These are phyloP conservation scores for Fusarium metavorans DNA, from an alignment of 2,329 filamentous ascomycete genomes.

Conservation along the genomic window DNA sequence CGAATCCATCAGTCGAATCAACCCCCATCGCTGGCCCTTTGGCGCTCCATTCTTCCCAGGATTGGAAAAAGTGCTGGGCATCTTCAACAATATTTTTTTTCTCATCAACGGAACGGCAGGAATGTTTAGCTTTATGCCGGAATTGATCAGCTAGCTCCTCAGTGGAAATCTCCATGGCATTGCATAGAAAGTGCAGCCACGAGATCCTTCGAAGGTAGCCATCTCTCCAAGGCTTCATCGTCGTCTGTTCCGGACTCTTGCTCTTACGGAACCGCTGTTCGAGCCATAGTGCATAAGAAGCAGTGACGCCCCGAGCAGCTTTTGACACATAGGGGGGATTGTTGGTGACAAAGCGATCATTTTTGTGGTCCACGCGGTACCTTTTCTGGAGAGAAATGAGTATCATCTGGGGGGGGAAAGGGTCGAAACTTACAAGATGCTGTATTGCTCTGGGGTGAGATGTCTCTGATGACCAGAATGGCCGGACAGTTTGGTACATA, in stretches of 20 bases:
- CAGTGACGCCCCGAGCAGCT: neutral
- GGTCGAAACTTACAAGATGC: neutral
- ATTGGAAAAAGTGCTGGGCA: neutral
- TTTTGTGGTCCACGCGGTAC: neutral
- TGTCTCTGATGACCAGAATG: no score
- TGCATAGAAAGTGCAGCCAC: neutral
- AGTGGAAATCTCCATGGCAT: neutral
- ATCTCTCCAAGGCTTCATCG: neutral
- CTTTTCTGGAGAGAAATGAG: neutral
- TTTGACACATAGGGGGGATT: no score
- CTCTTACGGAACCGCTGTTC: no score
- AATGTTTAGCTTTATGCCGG: fast-evolving
- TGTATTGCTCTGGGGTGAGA: no score
- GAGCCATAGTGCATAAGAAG: neutral
- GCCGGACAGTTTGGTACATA: no score
- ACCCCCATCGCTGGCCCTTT: neutral
- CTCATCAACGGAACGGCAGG: fast-evolving
- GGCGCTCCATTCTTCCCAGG: neutral
- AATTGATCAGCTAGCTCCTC: neutral
- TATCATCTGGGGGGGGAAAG: neutral
- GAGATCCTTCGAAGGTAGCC: neutral
- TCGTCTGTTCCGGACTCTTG: fast-evolving
- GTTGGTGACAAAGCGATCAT: neutral
- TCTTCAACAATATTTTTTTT: neutral
- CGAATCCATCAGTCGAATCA: neutral